These are phyloP conservation scores for Syncephalastrum sp. DNA, from an alignment of 371 early-diverging fungal genomes.

Conservation along the genomic window DNA sequence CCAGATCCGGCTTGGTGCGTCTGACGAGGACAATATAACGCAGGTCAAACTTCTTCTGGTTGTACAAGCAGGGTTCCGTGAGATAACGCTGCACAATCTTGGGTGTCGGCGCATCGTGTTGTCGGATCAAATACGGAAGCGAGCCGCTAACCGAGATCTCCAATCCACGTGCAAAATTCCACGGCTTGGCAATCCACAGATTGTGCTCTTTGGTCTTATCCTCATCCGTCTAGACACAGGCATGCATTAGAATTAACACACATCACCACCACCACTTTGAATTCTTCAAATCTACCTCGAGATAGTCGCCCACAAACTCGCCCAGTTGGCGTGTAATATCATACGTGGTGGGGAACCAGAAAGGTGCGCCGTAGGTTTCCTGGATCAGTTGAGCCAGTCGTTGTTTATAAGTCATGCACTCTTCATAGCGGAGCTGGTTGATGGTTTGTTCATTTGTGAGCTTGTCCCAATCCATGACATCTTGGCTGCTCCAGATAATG, in stretches of 20 bases:
- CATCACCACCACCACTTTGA: neutral
- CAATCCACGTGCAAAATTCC: conserved; percentile 55
- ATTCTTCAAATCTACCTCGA: conserved; percentile 12
- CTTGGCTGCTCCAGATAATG: conserved; percentile 52
- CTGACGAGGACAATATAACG: conserved; percentile 57
- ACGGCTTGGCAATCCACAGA: conserved; percentile 59
- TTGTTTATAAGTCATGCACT: conserved; percentile 52
- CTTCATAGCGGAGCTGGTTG: conserved; percentile 56
- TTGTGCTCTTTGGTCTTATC: conserved; percentile 25
- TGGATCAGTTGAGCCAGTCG: conserved; percentile 48
- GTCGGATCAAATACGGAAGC: conserved; percentile 49
- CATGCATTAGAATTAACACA: neutral
- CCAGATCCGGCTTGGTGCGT: conserved; percentile 36
- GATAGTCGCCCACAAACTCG: conserved; percentile 52
- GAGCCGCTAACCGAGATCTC: conserved; percentile 45
- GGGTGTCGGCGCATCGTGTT: conserved; percentile 47
- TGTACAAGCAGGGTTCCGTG: conserved; percentile 55
- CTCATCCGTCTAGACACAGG: neutral
- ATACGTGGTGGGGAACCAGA: conserved; percentile 53
- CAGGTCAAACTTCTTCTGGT: conserved; percentile 60
- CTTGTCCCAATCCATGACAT: conserved; percentile 51
- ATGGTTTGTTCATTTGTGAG: conserved; percentile 45
- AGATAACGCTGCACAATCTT: conserved; percentile 56
- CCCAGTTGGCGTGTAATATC: conserved; percentile 47
- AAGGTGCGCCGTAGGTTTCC: conserved; percentile 44